Evolutionary conservation across 768 basidiomycete species (phyloP).

Genomic region (Trametes coccinea): DNA sequence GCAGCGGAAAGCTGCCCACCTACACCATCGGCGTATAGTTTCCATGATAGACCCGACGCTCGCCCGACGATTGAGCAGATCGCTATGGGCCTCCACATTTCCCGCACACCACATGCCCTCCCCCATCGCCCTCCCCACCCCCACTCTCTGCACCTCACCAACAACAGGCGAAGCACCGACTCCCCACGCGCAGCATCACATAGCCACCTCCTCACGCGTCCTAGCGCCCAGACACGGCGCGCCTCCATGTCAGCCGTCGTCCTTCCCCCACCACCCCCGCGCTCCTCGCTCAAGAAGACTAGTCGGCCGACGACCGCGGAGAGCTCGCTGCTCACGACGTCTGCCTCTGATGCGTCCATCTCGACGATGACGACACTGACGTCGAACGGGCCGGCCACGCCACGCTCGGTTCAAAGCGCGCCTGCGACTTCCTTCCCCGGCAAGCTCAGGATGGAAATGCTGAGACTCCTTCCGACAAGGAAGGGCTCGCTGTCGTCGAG

Average conservation of each 20-base stretch:
- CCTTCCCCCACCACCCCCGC: conserved; percentile 51
- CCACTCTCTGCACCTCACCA: background rate
- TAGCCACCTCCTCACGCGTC: conserved; percentile 16
- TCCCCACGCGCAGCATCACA: conserved; percentile 1
- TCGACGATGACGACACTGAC: conserved; percentile 43
- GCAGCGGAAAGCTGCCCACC: conserved; percentile 29
- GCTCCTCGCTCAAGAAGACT: conserved; percentile 66
- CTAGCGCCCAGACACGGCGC: conserved; percentile 16
- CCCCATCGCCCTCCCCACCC: conserved; percentile 5
- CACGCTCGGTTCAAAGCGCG: conserved; percentile 26
- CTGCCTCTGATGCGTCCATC: conserved; percentile 43
- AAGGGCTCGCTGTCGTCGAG: conserved; percentile 35
- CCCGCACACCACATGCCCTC: conserved; percentile 72
- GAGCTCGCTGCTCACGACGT: conserved; percentile 33
- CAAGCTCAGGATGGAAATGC: conserved; percentile 49
- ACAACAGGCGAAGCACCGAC: conserved; percentile 4
- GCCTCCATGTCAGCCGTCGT: conserved; percentile 22
- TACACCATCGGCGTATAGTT: conserved; percentile 32
- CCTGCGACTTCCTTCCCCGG: conserved; percentile 25
- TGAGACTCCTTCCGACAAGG: conserved; percentile 45
- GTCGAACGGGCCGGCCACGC: conserved; percentile 38
- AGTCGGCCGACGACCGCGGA: conserved; percentile 39
- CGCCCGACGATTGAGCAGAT: conserved; percentile 73
- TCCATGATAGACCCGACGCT: conserved; percentile 40
- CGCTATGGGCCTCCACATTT: conserved; percentile 78